Evolutionary conservation across 352 stramenopile genomes (phyloP), one percentile per base, ranked within the genome.

Genomic region (Phytophthora cactorum): DNA sequence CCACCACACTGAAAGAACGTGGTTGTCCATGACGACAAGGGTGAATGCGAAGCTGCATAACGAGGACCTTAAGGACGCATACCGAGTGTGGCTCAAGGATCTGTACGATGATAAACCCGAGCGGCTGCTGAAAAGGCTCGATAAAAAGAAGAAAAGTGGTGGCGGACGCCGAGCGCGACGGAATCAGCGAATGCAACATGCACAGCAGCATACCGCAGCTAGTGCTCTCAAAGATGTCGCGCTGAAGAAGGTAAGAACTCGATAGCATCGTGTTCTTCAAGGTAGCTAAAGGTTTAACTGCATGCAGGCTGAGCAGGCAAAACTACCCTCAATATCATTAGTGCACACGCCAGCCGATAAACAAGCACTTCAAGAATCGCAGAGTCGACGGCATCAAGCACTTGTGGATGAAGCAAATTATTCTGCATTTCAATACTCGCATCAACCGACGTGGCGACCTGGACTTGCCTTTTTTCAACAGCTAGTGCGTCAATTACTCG

Each of bases 381-480:
- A 68, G 27, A 50, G 17, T 28, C 61, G 82, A 2, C 73, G 77
- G 2, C 79, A 82, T 25, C 69, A 81, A 25, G 47, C 50, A 25
- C 64, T 86, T 1, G 71, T 74, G 10, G 71, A 77, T 3, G 77
- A 87, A 58, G 75, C 72, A 3, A 88, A 77, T 64, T 91, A 74
- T 59, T 56, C 55, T 36, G 34, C 59, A 22, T 46, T 64, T 11
- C 68, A 74, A 29, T 84, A 77, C 32, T 43, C 65, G 29, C 70
- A 78, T 22, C 66, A 78, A 0, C 32, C 72, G 1, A 67, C 69
- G 2, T 77, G 70, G 45, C 49, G 60, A 15, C 81, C 81, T 44
- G 81, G 82, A 7, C 63, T 91, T 51, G 72, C 61, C 9, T 88
- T 91, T 65, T 86, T 88, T 41, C 59, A 60, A 27, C 58, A 78